phyloP scores from a whole-genome alignment of 805 yeast species.

The Candida qinlingensis region DNA sequence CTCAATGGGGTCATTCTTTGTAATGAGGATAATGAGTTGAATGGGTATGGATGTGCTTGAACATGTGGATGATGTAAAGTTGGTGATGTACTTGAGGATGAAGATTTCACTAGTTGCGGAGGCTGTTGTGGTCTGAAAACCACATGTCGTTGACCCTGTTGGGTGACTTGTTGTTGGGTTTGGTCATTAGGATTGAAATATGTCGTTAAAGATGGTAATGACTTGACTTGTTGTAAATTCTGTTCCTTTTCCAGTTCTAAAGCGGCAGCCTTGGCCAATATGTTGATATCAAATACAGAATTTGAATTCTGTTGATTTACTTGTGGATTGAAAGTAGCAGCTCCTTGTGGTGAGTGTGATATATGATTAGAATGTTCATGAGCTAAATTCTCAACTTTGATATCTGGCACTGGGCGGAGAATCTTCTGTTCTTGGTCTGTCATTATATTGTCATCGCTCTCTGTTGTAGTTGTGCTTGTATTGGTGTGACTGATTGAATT shows the following conservation, averaged over 20 bases:
- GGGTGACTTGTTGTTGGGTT: slow-evolving; percentile 1
- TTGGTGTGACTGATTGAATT: neutral
- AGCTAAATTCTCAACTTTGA: no score
- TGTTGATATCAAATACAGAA: slow-evolving; percentile 24
- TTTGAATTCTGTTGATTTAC: slow-evolving; percentile 6
- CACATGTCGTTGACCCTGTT: slow-evolving; percentile 5
- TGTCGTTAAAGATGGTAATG: slow-evolving; percentile 24
- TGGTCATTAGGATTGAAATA: slow-evolving; percentile 15
- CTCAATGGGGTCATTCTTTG: slow-evolving; percentile 61
- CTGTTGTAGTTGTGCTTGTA: neutral
- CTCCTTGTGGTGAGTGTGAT: slow-evolving; percentile 11
- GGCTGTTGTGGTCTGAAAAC: slow-evolving; percentile 15
- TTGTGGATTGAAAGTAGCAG: slow-evolving; percentile 10
- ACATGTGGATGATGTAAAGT: slow-evolving; percentile 17
- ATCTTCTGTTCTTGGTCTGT: neutral
- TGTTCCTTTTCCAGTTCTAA: slow-evolving; percentile 26
- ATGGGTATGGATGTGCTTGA: slow-evolving; percentile 23
- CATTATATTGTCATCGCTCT: neutral
- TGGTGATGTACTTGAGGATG: slow-evolving; percentile 18
- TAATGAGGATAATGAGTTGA: slow-evolving; percentile 42
- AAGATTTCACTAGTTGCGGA: slow-evolving; percentile 10
- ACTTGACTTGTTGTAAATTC: slow-evolving; percentile 23
- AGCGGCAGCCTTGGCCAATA: slow-evolving; percentile 27
- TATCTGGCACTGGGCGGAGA: no score
- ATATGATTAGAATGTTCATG: neutral